These are phyloP conservation scores for Malbranchea cinnamomea DNA, from an alignment of 2,329 filamentous ascomycete genomes.

Conservation along the genomic window DNA sequence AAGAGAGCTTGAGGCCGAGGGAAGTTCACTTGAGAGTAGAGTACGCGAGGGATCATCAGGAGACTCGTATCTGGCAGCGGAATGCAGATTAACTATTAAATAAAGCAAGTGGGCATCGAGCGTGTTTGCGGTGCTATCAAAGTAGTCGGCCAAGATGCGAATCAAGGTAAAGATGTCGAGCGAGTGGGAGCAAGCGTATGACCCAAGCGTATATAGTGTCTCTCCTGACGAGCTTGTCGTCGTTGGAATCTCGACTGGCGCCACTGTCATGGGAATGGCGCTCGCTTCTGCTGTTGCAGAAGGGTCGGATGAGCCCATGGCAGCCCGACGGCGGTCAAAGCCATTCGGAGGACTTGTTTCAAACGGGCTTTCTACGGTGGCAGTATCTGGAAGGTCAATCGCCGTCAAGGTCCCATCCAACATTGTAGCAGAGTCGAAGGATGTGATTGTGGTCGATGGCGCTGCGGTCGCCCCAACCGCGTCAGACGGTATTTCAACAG, in stretches of 20 bases:
- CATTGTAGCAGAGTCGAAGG: constrained; percentile 1
- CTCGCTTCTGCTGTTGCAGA: too few species aligned
- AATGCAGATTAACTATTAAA: constrained; percentile 45
- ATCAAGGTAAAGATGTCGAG: constrained; percentile 38
- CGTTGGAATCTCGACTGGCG: constrained; percentile 2
- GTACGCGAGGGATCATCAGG: constrained; percentile 29
- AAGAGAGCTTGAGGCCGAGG: constrained; percentile 29
- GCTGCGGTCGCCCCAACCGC: constrained; percentile 10
- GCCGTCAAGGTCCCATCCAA: constrained; percentile 2
- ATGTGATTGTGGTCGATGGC: constrained; percentile 3
- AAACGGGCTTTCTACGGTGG: background rate
- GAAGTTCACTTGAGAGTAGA: constrained; percentile 30
- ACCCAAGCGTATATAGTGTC: constrained; percentile 34
- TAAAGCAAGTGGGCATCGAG: constrained; percentile 39
- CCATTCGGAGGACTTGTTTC: constrained; percentile 2
- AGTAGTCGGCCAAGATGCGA: constrained; percentile 37
- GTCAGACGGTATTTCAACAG: constrained; percentile 34
- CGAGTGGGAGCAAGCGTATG: constrained; percentile 38
- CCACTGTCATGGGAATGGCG: too few species aligned
- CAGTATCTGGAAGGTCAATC: too few species aligned
- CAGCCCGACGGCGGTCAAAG: too few species aligned
- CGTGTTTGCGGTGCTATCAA: constrained; percentile 38
- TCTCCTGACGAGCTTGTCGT: constrained; percentile 10
- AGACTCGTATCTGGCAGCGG: constrained; percentile 30
- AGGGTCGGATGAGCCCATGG: too few species aligned